These are phyloP conservation scores for Centaurea solstitialis DNA, from an alignment of 129 eudicot species.

Conservation along the genomic window DNA sequence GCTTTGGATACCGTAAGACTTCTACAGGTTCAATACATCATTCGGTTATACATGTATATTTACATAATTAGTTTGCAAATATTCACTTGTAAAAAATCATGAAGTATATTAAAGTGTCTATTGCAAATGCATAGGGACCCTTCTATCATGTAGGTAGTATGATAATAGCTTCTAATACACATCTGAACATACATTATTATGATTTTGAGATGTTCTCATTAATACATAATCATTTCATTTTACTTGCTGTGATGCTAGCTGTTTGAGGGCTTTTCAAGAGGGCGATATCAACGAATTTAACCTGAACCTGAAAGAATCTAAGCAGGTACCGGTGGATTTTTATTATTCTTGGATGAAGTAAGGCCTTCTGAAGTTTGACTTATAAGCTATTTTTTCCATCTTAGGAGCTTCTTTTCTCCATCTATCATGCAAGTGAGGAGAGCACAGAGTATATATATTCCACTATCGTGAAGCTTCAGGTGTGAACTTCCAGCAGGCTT, in stretches of 20 bases:
- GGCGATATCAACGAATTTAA: constrained; percentile 77
- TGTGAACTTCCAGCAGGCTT: constrained; percentile 18
- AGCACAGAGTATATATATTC: constrained; percentile 84
- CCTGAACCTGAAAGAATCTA: constrained; percentile 60
- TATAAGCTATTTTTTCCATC: constrained; percentile 13
- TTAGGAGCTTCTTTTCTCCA: constrained; percentile 84
- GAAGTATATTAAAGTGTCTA: background rate
- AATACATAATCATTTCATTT: constrained; percentile 13
- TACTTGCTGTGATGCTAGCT: constrained; percentile 49
- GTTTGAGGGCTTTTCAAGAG: constrained; percentile 88
- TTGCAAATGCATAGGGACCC: background rate
- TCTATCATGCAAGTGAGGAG: constrained; percentile 88
- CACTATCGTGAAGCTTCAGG: constrained; percentile 91
- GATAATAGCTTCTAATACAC: background rate
- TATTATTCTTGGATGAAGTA: constrained; percentile 1
- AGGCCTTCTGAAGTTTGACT: constrained; percentile 16
- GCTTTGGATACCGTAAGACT: background rate
- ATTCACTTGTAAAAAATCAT: background rate
- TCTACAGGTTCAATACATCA: background rate
- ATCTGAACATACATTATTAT: background rate
- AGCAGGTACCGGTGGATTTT: constrained; percentile 59
- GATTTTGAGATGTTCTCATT: background rate
- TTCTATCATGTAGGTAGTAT: background rate
- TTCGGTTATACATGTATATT: background rate
- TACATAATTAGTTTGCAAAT: background rate